A percentile compares a stretch with the other conserved stretches of the same genome.
These are phyloP conservation scores for Plenodomus biglobosus DNA, from an alignment of 2,329 filamentous ascomycete species.

Conservation along the genomic window DNA sequence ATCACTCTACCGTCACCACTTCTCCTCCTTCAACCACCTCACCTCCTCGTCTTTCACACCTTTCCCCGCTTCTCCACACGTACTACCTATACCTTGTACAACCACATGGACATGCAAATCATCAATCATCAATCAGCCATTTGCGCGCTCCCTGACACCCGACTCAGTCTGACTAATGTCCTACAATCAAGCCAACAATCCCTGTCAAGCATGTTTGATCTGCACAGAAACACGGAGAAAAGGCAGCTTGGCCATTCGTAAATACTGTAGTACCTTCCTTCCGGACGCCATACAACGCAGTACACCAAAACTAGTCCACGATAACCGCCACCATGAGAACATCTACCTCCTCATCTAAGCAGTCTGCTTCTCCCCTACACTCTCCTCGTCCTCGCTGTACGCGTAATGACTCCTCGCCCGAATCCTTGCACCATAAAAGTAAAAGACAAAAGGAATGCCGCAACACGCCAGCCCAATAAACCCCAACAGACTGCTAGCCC, in stretches of 20 bases:
- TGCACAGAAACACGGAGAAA: neutral
- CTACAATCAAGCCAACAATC: too few species aligned
- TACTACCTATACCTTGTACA: too few species aligned
- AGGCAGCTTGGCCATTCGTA: neutral
- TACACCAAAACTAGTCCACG: conserved; percentile 2
- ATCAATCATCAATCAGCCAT: too few species aligned
- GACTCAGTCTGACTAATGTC: too few species aligned
- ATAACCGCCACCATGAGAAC: neutral
- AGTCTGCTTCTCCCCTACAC: conserved; percentile 26
- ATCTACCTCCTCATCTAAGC: conserved; percentile 6
- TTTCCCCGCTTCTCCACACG: too few species aligned
- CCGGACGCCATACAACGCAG: conserved; percentile 13
- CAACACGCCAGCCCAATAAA: conserved; percentile 78
- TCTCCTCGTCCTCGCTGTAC: conserved; percentile 61
- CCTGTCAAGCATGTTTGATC: too few species aligned
- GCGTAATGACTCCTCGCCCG: conserved; percentile 71
- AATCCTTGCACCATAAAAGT: conserved; percentile 72
- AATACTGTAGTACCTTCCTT: too few species aligned
- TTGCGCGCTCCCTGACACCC: too few species aligned
- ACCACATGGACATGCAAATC: too few species aligned
- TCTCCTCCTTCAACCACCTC: too few species aligned
- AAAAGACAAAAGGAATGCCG: conserved; percentile 81
- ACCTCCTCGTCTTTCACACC: too few species aligned
- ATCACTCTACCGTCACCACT: neutral
- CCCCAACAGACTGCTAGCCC: conserved; percentile 71